phyloP scores from a whole-genome alignment of 768 basidiomycete genomes.

The Termitomyces bulborhizus region DNA sequence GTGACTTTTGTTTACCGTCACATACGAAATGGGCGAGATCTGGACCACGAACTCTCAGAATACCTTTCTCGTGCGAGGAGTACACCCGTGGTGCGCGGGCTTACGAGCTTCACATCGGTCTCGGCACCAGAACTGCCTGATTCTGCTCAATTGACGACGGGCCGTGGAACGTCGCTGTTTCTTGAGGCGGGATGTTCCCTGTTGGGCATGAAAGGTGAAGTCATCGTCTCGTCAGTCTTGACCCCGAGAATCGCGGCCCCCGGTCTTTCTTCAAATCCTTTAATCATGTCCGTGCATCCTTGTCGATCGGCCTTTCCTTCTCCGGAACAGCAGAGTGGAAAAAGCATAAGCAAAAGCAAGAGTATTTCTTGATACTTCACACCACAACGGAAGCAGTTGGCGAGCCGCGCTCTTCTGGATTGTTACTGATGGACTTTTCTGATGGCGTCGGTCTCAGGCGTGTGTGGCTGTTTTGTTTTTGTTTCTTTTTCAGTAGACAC shows the following conservation, averaged over 20 bases:
- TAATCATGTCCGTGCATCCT: neutral
- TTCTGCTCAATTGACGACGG: neutral
- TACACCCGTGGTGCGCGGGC: neutral
- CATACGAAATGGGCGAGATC: conserved; percentile 7
- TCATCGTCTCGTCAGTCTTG: neutral
- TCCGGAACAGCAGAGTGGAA: neutral
- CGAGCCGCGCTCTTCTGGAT: neutral
- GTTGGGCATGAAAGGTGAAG: neutral
- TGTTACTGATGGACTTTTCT: neutral
- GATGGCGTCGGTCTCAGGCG: neutral
- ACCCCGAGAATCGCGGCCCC: neutral
- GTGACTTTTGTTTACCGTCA: conserved; percentile 14
- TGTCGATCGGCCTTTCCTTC: neutral
- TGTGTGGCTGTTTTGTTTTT: too few relatives aligned
- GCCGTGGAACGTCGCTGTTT: conserved; percentile 10
- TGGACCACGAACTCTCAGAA: conserved; percentile 8
- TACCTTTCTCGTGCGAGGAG: neutral
- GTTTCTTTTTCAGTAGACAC: too few relatives aligned
- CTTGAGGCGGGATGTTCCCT: neutral
- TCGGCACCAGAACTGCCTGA: neutral
- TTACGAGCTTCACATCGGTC: neutral
- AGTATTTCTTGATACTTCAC: neutral
- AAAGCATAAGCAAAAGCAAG: neutral
- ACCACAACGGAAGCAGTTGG: neutral
- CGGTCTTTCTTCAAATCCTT: neutral